Conservation (phyloP, 768 basidiomycete genomes). For the Chalciporus piperatus region DNA sequence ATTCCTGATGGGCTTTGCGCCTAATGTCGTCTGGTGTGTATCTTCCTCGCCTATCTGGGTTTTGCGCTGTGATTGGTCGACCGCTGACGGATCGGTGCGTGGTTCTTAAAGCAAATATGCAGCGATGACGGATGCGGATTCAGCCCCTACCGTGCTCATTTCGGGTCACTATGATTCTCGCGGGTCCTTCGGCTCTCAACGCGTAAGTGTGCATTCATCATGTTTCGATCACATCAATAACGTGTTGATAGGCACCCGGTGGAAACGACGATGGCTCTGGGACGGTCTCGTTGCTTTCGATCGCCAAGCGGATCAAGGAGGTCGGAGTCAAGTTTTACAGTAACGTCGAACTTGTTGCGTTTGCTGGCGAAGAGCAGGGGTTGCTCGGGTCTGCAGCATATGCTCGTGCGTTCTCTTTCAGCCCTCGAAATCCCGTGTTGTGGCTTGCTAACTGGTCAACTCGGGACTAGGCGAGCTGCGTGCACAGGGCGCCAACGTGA, state of each 20-base stretch:
- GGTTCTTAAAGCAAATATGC: slow-evolving; percentile 50
- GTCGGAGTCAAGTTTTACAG: slow-evolving; percentile 67
- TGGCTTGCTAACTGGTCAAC: background rate
- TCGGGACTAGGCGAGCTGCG: slow-evolving; percentile 52
- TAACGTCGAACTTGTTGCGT: slow-evolving; percentile 78
- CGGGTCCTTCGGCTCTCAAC: slow-evolving; percentile 79
- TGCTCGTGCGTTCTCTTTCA: slow-evolving; percentile 54
- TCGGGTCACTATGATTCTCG: slow-evolving; percentile 91
- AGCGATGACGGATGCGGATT: slow-evolving; percentile 42
- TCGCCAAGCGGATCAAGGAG: slow-evolving; percentile 71
- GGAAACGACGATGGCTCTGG: slow-evolving; percentile 66
- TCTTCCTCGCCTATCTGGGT: background rate
- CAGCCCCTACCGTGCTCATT: slow-evolving; percentile 65
- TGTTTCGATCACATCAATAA: background rate
- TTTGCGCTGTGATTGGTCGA: background rate
- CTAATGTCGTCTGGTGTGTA: slow-evolving; percentile 80
- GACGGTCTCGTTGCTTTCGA: slow-evolving; percentile 70
- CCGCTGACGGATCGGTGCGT: background rate
- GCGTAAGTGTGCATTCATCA: slow-evolving; percentile 25
- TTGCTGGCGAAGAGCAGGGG: slow-evolving; percentile 93
- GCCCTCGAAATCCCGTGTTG: background rate
- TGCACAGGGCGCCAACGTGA: slow-evolving; percentile 57
- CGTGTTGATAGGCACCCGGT: slow-evolving; percentile 37
- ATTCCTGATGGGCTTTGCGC: slow-evolving; percentile 74
- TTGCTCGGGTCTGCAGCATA: slow-evolving; percentile 76